A percentile compares a stretch with the other conserved stretches of the same genome.
Evolutionary conservation across 768 basidiomycete genomes (phyloP).

Genomic region (Naganishia vishniacii): DNA sequence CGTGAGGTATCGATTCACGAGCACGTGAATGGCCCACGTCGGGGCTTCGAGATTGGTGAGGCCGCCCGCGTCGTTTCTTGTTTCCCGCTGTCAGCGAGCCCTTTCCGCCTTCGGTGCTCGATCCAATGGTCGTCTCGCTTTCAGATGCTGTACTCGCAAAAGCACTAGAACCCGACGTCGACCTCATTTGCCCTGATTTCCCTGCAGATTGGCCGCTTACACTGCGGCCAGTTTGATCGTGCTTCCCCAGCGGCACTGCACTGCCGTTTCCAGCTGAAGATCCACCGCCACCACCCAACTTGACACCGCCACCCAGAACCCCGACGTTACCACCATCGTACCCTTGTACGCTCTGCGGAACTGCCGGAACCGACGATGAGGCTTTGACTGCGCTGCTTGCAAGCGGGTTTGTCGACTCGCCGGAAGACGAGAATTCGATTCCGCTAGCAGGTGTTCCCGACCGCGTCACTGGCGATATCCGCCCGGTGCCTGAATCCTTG

Average conservation of each 20-base stretch:
- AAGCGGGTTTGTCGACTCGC: slow-evolving; percentile 20
- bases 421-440: background rate
- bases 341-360: slow-evolving; percentile 37
- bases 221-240: background rate
- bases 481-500: background rate
- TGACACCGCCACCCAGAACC: slow-evolving; percentile 49
- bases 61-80: slow-evolving; percentile 22
- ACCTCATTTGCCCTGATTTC: background rate
- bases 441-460: background rate
- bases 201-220: slow-evolving; percentile 15
- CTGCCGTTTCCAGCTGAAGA: background rate
- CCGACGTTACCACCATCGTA: slow-evolving; percentile 50
- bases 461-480: background rate
- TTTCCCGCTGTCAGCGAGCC: background rate
- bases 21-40: background rate
- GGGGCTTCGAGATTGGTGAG: slow-evolving; percentile 18
- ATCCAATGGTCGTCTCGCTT: slow-evolving; percentile 17
- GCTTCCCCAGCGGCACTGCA: background rate
- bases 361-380: background rate
- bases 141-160: slow-evolving; percentile 1
- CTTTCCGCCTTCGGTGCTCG: slow-evolving; percentile 6
- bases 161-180: slow-evolving; percentile 2
- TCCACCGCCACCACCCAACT: slow-evolving; percentile 43
- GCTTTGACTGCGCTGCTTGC: slow-evolving; percentile 29
- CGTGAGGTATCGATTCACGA: background rate